Evolutionary conservation across 164 flowering plant species (phyloP).

Genomic region (Pachysandra terminalis): DNA sequence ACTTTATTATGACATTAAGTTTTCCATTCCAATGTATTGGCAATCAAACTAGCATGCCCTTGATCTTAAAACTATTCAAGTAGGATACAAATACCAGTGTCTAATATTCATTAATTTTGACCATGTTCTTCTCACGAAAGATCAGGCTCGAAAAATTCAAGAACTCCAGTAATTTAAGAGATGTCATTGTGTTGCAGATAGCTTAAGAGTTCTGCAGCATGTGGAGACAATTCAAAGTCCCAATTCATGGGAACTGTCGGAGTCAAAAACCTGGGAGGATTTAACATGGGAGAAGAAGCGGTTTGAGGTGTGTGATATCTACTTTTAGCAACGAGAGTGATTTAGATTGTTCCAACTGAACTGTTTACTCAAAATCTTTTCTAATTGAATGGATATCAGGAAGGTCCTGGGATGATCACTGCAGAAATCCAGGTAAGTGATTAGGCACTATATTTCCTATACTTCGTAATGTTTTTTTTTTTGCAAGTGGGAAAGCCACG

Average conservation of each 20-base stretch:
- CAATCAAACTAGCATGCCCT: too few species aligned
- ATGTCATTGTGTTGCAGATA: conserved; percentile 38
- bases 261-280: conserved; percentile 50
- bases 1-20: too few species aligned
- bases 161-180: too few species aligned
- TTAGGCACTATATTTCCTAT: neutral
- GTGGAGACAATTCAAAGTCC: conserved; percentile 72
- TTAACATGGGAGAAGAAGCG: conserved; percentile 61
- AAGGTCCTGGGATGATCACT: conserved; percentile 62
- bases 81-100: too few species aligned
- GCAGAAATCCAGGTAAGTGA: conserved; percentile 52
- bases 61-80: too few species aligned
- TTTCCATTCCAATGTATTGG: too few species aligned
- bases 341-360: neutral
- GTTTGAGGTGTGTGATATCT: conserved; percentile 48
- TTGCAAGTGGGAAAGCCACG: neutral
- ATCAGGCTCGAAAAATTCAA: neutral
- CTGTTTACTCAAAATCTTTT: neutral
- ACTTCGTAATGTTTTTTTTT: too few species aligned
- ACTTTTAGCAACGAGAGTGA: neutral
- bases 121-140: too few species aligned
- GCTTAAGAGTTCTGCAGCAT: conserved; percentile 82
- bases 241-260: conserved; percentile 42
- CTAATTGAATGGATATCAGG: conserved; percentile 28
- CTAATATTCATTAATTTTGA: too few species aligned